Evolutionary conservation across 345 rosid genomes (phyloP).

Genomic region (Salix brachista): DNA sequence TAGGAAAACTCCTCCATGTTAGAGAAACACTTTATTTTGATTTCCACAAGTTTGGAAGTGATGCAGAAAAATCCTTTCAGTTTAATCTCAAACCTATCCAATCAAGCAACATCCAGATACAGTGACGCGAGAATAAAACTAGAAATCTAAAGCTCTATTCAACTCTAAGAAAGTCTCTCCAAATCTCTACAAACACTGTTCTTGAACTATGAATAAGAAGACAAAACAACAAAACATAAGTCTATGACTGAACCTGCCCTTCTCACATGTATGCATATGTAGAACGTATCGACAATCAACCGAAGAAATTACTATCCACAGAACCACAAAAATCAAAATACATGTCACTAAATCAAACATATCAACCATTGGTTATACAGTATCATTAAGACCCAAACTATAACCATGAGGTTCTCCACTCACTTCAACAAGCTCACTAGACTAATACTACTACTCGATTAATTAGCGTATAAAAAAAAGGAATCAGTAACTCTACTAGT

Average conservation of each 20-base stretch:
- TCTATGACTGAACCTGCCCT: not conserved
- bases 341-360: not conserved
- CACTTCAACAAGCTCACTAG: slow-evolving; percentile 20
- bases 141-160: not conserved
- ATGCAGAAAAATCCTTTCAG: not conserved
- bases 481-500: not conserved
- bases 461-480: not conserved
- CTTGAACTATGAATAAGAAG: not conserved
- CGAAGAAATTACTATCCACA: not conserved
- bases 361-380: not conserved
- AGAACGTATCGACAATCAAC: not conserved
- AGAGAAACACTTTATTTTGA: not conserved
- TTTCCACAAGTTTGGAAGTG: not conserved
- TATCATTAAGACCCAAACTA: slow-evolving; percentile 17
- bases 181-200: not conserved
- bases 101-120: not conserved
- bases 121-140: not conserved
- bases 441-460: not conserved
- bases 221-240: not conserved
- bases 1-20: not conserved
- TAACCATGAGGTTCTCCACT: slow-evolving; percentile 11
- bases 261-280: not conserved
- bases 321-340: not conserved
- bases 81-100: not conserved
- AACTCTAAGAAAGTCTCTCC: not conserved